Evolutionary conservation across 2,329 filamentous ascomycete genomes (phyloP), one percentile per base, ranked within the genome.

Genomic region (Talaromyces funiculosus): DNA sequence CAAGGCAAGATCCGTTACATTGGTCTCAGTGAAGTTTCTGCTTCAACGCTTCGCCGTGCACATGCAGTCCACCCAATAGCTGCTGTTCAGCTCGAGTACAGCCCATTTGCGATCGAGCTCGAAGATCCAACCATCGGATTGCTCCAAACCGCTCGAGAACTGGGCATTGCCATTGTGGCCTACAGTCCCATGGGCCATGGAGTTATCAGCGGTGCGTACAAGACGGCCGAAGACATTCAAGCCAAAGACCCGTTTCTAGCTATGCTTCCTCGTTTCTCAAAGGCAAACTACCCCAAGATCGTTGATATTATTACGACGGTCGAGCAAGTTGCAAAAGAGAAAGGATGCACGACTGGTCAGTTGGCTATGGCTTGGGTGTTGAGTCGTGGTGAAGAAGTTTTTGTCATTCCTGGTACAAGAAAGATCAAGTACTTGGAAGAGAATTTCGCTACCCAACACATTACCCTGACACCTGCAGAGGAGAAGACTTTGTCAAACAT

Each of bases 161-260:
- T 88, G 2, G 84, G 84, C 1, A 74, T 85, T 2, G 74, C 82
- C 0, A 73, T 84, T 5, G 77, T 88, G 2, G 80, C 82, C 1
- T 86, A 85, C 71, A 81, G 79, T 16, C 85, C 85, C 1, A 77
- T 88, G 2, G 84, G 84, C 2, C 78, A 84, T 1, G 85, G 85
- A 9, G 71, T 87, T 62, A 67, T 88, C 24, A 80, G 82, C 0
- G 83, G 84, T 3, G 68, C 71, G 5, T 78, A 82, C 67, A 75
- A 75, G 42, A 77, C 74, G 3, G 24, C 29, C 10, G 49, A 62
- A 29, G 56, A 53, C n/a, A 26, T 61, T 9, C 69, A 67, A 0
- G 74, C 74, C 16, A 82, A 84, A 65, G 75, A 85, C 53, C 75
- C 75, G 4, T 65, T 80, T 54, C 76, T 81, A 8, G 70, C 67